Evolutionary conservation across 2,329 filamentous ascomycete genomes (phyloP), one percentile per base, ranked within the genome.

Genomic region (Cadophora sp.): DNA sequence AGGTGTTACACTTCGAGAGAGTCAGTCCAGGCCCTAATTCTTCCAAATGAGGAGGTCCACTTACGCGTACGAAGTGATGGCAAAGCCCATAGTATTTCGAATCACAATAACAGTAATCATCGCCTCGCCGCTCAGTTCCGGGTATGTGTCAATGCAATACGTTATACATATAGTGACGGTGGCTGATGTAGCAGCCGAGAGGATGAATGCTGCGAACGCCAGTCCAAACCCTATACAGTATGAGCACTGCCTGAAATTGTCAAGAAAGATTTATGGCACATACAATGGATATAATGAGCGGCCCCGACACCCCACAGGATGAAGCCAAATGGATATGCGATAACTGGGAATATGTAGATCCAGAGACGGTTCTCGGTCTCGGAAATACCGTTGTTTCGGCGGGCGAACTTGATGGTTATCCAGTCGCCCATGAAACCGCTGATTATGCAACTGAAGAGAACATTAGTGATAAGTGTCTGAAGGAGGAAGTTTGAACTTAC

Each of bases 301-400:
- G 83, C 81, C 14, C 83, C 83, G 0, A 84, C 79, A 45, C 83
- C 83, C 81, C 82, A 84, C 0, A 83, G 72, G 51, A 84, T 78
- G 8, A 83, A 74, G 0, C 78, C 79, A 58, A 53, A 62, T 41
- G 59, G 59, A 20, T 51, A 51, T 2, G 47, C 47, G 30, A 62
- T 20, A 8, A 79, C 66, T 18, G 77, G 78, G 0, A 77, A 67
- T 6, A 66, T 58, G n/a, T 73, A 73, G 7, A 70, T 66, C 73
- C 73, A 75, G 0, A 75, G 67, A 6, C 73, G 69, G 13, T 74
- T 68, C 51, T 75, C 73, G 0, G 73, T 68, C 65, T 75, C 73
- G n/a, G 47, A 39, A 22, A 62, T 53, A 27, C 59, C 59, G 20
- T 53, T 53, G 20, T 58, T 62, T 72, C 78, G 75, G 11, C 78